Evolutionary conservation across 2,329 filamentous ascomycete species (phyloP).

Genomic region (Neodidymelliopsis sp.): DNA sequence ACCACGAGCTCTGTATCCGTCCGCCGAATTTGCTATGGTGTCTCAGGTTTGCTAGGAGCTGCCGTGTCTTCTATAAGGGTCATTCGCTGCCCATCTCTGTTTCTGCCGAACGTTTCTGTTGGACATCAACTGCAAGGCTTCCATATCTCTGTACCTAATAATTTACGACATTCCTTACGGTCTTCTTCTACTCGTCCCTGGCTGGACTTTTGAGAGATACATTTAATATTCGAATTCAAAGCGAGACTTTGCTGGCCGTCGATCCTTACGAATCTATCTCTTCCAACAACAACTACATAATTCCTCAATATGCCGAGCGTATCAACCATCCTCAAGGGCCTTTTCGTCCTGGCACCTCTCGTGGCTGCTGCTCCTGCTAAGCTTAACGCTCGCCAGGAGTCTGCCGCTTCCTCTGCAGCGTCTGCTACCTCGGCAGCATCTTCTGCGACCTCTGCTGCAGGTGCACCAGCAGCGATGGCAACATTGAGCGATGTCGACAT

Average conservation of each 20-base stretch:
- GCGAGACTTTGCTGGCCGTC: constrained; percentile 49
- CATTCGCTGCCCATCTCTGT: constrained; percentile 48
- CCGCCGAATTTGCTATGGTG: constrained; percentile 47
- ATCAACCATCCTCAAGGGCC: constrained; percentile 44
- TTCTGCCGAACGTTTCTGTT: constrained; percentile 48
- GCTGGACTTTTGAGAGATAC: constrained; percentile 48
- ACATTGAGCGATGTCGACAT: constrained; percentile 60
- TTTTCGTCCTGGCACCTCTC: constrained; percentile 47
- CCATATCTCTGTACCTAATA: constrained; percentile 48
- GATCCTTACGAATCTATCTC: constrained; percentile 29
- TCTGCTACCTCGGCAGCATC: constrained; percentile 28
- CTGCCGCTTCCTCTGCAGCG: constrained; percentile 24
- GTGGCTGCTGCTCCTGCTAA: constrained; percentile 41
- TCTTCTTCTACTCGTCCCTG: constrained; percentile 50
- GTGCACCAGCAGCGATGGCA: constrained; percentile 31
- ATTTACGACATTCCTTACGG: constrained; percentile 46
- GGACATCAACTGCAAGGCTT: constrained; percentile 45
- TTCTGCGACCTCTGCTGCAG: constrained; percentile 25
- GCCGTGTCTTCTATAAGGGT: constrained; percentile 46
- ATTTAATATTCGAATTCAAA: constrained; percentile 49
- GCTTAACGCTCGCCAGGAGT: constrained; percentile 35
- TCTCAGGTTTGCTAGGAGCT: constrained; percentile 48
- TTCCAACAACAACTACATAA: constrained; percentile 35
- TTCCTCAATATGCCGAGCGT: constrained; percentile 49
- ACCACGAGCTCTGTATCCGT: constrained; percentile 44